Base-by-base conservation (phyloP, 164 flowering plant species). In the Magnolia officinalis region DNA sequence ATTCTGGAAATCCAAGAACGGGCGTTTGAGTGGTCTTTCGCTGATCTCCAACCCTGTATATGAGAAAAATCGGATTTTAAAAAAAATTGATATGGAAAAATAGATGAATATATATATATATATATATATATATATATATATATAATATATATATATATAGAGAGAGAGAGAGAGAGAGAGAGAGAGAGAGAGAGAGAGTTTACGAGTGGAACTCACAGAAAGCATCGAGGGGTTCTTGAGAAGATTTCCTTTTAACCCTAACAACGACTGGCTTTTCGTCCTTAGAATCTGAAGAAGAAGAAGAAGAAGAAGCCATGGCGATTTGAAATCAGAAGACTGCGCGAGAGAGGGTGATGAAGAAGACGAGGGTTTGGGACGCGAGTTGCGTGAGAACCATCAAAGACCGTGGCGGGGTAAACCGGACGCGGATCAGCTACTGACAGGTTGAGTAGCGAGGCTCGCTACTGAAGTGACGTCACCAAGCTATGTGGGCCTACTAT, bases 21-120 rank as follows among this genome's bases (percentile, higher is more conserved):
- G 84, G 2, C 93, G 85, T 83, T 95, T 93, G 64, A 84, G 37
- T 1, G 98, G 98, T 75, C 93, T 91, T 80, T 92, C 97, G 31
- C 86, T 92, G 80, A 93, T 92, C 83, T 95, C 98, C 29, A 93
- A 85, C 97, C 97, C 98, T 95, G 64, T 1, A 75, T 66, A 71
- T 20, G 18, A 29, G 2, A 51, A 75, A 58, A n/a, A 74, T 55
- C 23, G 26, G 19, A 59, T 21, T 37, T 1, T 70, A 50, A 68
- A 20, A 50, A 71, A 29, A 8, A 49, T 14, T 45, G 14, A 7
- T 50, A 13, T 2, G 68, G 19, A 14, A 20, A 7, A 18, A 52
- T 24, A 23, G 29, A 70, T 1, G 0, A 71, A 29, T 21, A 73
- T 11, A n/a, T n/a, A n/a, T n/a, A n/a, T n/a, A n/a, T n/a, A n/a